phyloP scores from a whole-genome alignment of 805 yeast species.

The Komagataella phaffii region DNA sequence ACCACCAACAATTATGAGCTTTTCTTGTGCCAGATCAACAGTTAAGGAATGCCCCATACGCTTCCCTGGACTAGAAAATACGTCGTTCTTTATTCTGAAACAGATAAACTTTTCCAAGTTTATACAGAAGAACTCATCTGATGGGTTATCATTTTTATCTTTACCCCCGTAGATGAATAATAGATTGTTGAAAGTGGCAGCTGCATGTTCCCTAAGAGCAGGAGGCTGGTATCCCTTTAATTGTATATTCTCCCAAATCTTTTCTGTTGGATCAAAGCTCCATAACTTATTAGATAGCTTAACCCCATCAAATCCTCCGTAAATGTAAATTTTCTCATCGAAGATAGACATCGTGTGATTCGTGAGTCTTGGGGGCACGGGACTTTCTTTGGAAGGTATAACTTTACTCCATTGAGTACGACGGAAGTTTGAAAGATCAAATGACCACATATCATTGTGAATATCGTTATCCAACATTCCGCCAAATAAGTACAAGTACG shows the following conservation, averaged over 20 bases:
- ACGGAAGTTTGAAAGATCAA: conserved; percentile 78
- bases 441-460: conserved; percentile 74
- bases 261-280: conserved; percentile 57
- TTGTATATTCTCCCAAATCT: conserved; percentile 58
- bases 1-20: conserved; percentile 83
- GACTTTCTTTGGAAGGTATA: conserved; percentile 29
- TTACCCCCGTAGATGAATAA: conserved; percentile 89
- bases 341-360: conserved; percentile 82
- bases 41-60: conserved; percentile 90
- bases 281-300: conserved; percentile 65
- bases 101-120: conserved; percentile 62
- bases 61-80: conserved; percentile 51
- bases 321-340: conserved; percentile 68
- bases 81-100: conserved; percentile 35
- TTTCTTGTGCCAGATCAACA: conserved; percentile 48
- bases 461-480: conserved; percentile 82
- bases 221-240: conserved; percentile 64
- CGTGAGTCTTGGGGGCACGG: conserved; percentile 30
- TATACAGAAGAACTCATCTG: conserved; percentile 57
- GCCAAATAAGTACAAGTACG: conserved; percentile 74
- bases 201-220: conserved; percentile 86
- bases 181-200: conserved; percentile 63
- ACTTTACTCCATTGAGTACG: conserved; percentile 77
- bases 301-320: conserved; percentile 77
- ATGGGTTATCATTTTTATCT: conserved; percentile 53